Base-by-base conservation (phyloP, 1,284 basidiomycete genomes). In the Cystobasidium sp. region DNA sequence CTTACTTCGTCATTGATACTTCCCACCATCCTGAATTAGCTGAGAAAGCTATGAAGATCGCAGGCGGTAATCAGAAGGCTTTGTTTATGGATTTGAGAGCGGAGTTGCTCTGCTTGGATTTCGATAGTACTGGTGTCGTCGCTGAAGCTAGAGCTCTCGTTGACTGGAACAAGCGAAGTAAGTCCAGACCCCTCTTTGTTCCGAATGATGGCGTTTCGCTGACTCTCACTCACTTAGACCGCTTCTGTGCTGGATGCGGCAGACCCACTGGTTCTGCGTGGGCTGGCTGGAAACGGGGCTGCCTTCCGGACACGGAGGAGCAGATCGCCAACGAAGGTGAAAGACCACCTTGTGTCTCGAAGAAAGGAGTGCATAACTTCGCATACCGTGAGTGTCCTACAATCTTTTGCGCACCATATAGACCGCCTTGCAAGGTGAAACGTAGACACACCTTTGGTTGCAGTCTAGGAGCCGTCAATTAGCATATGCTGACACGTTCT, bases 261-360 rank as follows among this genome's bases (percentile, higher is more conserved):
- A 87, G 89, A 0, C 86, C 86, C 3, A 88, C 90, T 0, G 93
- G 94, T 81, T 91, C 92, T 0, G 86, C 93, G 76, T 98, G 95
- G 94, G 93, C 89, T 5, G 96, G 96, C 0, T 98, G 94, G 93
- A 99, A 99, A 83, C 84, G 94, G 4, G 86, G 87, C 7, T 99
- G 96, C 81, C 84, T 87, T 1, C 87, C 91, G 0, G 83, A 92
- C 10, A 82, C 82, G 18, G 63, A 79, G 8, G 77, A 78, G 6
- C 70, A 91, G 37, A 90, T 90, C 3, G 90, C 90, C 88, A 85
- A 86, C 18, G 85, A 89, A 75, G 88, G 88, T 68, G 83, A 83
- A 59, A 87, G 85, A 46, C 73, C 78, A 44, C 44, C 67, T 8
- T 79, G 79, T 68, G 65, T 79, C 69, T 80, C 76, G 75, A 92